Percentiles rank a stretch among this genome's conserved stretches.
Evolutionary conservation across 345 rosid species (phyloP).

Genomic region (Pseudoturritis turrita): DNA sequence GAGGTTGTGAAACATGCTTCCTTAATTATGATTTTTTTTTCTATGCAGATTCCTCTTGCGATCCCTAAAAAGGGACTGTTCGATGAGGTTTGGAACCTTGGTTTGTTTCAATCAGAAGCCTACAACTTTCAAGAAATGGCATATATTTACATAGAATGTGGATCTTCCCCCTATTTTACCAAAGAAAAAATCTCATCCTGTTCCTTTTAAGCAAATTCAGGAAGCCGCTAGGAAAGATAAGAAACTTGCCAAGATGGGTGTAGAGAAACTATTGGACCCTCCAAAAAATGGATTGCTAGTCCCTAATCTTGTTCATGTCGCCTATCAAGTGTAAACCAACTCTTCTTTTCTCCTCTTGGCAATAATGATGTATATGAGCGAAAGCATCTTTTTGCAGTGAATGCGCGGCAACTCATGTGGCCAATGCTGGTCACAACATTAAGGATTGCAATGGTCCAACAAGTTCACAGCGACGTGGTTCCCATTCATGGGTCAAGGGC

Average conservation of each 20-base stretch:
- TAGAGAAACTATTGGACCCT: constrained; percentile 75
- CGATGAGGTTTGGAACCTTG: constrained; percentile 23
- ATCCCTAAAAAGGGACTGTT: constrained; percentile 26
- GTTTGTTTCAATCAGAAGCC: constrained; percentile 40
- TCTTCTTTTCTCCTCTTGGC: no score
- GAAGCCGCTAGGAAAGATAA: constrained; percentile 57
- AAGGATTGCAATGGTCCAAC: constrained; percentile 56
- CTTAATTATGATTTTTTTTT: background rate
- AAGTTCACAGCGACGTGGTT: constrained; percentile 41
- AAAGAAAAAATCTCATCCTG: constrained; percentile 80
- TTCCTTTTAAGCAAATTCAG: constrained; percentile 64
- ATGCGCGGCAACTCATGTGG: constrained; percentile 80
- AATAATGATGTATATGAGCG: no score
- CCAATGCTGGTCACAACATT: constrained; percentile 56
- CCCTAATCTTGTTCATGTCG: constrained; percentile 64
- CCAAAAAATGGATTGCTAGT: constrained; percentile 84
- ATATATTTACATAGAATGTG: constrained; percentile 49
- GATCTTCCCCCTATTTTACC: constrained; percentile 73
- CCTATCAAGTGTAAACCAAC: constrained; percentile 63
- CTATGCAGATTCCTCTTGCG: constrained; percentile 37
- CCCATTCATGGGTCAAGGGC: constrained; percentile 71
- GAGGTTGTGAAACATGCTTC: background rate
- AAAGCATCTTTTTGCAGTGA: no score
- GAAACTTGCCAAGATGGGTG: constrained; percentile 73
- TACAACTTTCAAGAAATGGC: constrained; percentile 25